Evolutionary conservation across 2,329 filamentous ascomycete species (phyloP), one percentile per base, ranked within the genome.

Genomic region (Hypoxylon sp.): DNA sequence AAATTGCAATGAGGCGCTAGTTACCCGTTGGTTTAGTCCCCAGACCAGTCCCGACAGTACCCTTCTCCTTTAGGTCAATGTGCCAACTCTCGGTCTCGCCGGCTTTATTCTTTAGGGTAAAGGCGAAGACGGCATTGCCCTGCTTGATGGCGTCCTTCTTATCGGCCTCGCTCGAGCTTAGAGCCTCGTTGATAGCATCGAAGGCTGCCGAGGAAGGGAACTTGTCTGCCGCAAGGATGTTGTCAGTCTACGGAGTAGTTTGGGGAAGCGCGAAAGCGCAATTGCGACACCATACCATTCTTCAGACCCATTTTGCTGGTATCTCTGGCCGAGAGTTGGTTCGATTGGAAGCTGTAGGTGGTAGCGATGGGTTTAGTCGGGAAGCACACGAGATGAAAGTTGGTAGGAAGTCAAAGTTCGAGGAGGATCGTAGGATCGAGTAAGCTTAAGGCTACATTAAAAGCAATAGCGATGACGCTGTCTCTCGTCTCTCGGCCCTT

Each of bases 131-230:
- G 65, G 91, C 93, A 74, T 91, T 91, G 77, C 89, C 95, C 78
- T 93, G 89, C 82, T 96, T 95, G 80, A 98, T 90, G 72, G 95
- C 94, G 71, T 93, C 90, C 82, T 96, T 82, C 69, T 77, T 91
- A 81, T 93, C 92, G 70, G 87, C 85, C 26, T 91, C 89, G 79
- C 86, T 88, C 74, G 85, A 79, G 75, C 84, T 81, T 70, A 99
- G 89, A 54, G 89, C 87, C 56, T 82, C 77, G 80, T 92, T 88
- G 85, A 99, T 97, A 75, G 84, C 85, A 78, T 99, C 96, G 80
- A 99, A 99, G 72, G 94, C 93, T 71, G 82, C 89, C 64, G 96
- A 98, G 76, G 95, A 89, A 70, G 96, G 95, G 82, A 97, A 97
- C 72, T 89, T 89, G 80, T 88, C 91, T 93, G 72, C 40, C 50